phyloP scores from a whole-genome alignment of 257 asterid species.

The Phtheirospermum japonicum region DNA sequence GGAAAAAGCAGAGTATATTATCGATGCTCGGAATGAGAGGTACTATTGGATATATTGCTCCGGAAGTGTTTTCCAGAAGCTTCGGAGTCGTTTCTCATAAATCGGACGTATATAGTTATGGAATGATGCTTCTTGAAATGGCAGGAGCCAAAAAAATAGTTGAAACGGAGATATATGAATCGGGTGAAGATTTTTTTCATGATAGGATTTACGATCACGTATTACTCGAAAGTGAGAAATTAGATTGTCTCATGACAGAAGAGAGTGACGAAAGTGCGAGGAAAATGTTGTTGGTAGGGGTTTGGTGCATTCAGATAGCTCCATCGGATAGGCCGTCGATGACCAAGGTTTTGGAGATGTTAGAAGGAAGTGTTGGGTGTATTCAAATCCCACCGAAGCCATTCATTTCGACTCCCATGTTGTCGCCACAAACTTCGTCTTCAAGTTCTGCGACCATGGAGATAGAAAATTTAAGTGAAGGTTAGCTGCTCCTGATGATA shows the following conservation, averaged over 20 bases:
- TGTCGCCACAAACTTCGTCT: slow-evolving; percentile 20
- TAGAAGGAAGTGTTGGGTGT: slow-evolving; percentile 45
- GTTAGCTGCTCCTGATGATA: slow-evolving; percentile 12
- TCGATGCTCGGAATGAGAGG: slow-evolving; percentile 52
- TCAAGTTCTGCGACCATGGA: slow-evolving; percentile 26
- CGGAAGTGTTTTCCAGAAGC: slow-evolving; percentile 58
- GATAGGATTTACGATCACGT: slow-evolving; percentile 48
- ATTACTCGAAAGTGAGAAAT: slow-evolving; percentile 26
- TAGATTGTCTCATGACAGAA: slow-evolving; percentile 32
- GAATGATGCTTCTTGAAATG: slow-evolving; percentile 71
- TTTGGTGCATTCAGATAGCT: slow-evolving; percentile 67
- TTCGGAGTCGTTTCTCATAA: slow-evolving; percentile 59
- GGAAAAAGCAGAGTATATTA: slow-evolving; percentile 46
- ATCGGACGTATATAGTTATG: slow-evolving; percentile 72
- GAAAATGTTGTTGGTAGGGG: slow-evolving; percentile 56
- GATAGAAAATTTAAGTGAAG: slow-evolving; percentile 8
- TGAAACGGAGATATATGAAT: slow-evolving; percentile 24
- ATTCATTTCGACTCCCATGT: slow-evolving; percentile 27
- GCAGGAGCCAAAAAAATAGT: slow-evolving; percentile 40
- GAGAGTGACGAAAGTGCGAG: slow-evolving; percentile 44
- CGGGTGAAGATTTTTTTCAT: slow-evolving; percentile 44
- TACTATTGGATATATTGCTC: slow-evolving; percentile 67
- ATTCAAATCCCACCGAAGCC: slow-evolving; percentile 62
- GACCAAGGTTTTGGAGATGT: slow-evolving; percentile 58
- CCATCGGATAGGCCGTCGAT: slow-evolving; percentile 61